Conservation (phyloP, 2,329 filamentous ascomycete genomes). For the Clathrospora elynae region DNA sequence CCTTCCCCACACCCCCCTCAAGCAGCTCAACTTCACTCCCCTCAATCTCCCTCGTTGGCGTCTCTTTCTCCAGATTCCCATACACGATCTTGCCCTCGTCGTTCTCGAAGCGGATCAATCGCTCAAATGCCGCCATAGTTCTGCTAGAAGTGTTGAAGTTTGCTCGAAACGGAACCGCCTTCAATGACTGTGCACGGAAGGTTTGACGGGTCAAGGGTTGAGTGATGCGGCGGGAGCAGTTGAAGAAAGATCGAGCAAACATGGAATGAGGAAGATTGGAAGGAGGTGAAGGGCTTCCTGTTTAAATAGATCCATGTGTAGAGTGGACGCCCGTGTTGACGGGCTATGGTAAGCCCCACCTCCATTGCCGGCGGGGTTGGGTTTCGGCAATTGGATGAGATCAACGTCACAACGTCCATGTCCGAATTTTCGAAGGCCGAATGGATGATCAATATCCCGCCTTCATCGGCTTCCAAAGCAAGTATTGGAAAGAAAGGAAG, state of each 20-base stretch:
- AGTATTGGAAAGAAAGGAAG: not conserved
- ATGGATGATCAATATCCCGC: not conserved
- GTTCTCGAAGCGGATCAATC: slow-evolving; percentile 42
- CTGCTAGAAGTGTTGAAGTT: slow-evolving; percentile 7
- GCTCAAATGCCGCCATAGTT: slow-evolving; percentile 37
- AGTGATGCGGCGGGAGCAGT: no score
- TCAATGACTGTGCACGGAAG: no score
- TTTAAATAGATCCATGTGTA: no score
- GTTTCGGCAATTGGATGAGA: not conserved
- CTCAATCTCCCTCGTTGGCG: slow-evolving; percentile 37
- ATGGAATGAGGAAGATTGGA: no score
- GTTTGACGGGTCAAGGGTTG: no score
- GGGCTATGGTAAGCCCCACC: no score
- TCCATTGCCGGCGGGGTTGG: not conserved
- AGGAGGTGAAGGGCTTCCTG: no score
- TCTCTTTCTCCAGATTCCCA: slow-evolving; percentile 40
- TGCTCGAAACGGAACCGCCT: no score
- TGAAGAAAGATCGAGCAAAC: no score
- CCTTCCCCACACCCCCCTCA: slow-evolving; percentile 34
- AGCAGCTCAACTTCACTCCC: slow-evolving; percentile 39
- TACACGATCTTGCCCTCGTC: slow-evolving; percentile 38
- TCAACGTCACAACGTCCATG: no score
- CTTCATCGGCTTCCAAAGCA: not conserved
- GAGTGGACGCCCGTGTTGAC: no score
- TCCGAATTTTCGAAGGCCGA: no score